Evolutionary conservation across 192 early-diverging fungal genomes (phyloP).

Genomic region (Coemansia sp.): DNA sequence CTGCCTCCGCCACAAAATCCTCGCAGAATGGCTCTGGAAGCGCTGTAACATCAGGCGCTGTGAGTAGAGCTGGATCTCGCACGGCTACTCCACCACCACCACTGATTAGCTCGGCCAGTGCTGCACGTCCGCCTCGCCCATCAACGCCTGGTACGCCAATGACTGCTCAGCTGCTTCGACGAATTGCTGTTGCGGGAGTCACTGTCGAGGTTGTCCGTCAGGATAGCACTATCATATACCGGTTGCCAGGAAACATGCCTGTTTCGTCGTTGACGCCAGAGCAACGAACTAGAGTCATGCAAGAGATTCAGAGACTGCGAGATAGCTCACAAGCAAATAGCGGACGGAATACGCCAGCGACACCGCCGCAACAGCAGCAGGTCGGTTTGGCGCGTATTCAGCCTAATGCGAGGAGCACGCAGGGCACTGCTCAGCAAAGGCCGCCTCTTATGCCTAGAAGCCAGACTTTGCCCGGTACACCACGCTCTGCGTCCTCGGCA

Average conservation of each 20-base stretch:
- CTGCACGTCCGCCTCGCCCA: conserved; percentile 1
- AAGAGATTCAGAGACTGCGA: conserved; percentile 46
- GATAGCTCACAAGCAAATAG: conserved; percentile 16
- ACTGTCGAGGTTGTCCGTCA: conserved; percentile 52
- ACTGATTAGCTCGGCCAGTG: not conserved
- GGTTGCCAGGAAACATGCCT: conserved; percentile 52
- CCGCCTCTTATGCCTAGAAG: conserved; percentile 3
- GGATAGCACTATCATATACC: conserved; percentile 47
- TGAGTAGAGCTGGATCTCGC: conserved; percentile 6
- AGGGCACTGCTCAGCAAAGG: not conserved
- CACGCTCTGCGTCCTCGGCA: not conserved
- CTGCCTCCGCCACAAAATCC: not conserved
- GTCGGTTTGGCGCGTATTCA: not conserved
- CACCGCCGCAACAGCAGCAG: not conserved
- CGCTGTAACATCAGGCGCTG: not conserved
- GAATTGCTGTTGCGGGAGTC: conserved; percentile 42
- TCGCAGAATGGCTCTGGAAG: not conserved
- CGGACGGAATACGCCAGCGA: not conserved
- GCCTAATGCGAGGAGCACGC: not conserved
- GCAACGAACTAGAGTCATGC: conserved; percentile 49
- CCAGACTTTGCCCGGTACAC: not conserved
- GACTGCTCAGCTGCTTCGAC: conserved; percentile 34
- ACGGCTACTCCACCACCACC: not conserved
- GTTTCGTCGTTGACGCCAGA: conserved; percentile 51
- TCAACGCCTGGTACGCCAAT: not conserved